Evolutionary conservation across 495 filamentous ascomycete species (phyloP).

Genomic region (Penicillium paxilli): DNA sequence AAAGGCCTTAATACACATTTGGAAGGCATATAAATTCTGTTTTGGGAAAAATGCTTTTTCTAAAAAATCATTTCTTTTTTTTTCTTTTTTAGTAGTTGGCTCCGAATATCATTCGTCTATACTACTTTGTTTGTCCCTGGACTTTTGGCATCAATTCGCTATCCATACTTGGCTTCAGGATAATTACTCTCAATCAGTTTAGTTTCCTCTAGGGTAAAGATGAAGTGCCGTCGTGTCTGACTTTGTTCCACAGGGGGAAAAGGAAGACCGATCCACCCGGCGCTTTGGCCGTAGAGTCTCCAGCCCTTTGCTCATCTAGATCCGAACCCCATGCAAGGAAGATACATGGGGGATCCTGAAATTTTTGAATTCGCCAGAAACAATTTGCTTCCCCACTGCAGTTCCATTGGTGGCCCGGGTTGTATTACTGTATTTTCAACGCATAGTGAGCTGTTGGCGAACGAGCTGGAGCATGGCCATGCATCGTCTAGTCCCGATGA

Average conservation of each 20-base stretch:
- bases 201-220: neutral
- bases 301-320: constrained; percentile 23
- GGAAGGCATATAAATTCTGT: neutral
- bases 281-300: constrained; percentile 15
- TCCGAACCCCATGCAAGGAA: constrained; percentile 32
- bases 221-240: constrained; percentile 13
- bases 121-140: too few relatives aligned
- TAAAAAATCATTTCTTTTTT: too few relatives aligned
- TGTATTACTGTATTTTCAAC: constrained; percentile 20
- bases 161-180: neutral
- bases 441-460: constrained; percentile 13
- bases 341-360: constrained; percentile 25
- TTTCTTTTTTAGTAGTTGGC: too few relatives aligned
- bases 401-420: constrained; percentile 10
- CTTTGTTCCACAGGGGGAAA: constrained; percentile 25
- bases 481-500: constrained; percentile 22
- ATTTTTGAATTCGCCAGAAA: constrained; percentile 7
- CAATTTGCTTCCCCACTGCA: neutral
- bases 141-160: too few relatives aligned
- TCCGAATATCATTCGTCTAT: neutral
- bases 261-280: constrained; percentile 18
- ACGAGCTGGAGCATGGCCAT: constrained; percentile 29
- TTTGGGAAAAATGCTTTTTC: too few relatives aligned
- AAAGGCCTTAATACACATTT: neutral
- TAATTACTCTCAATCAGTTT: neutral